Evolutionary conservation across 805 yeast species (phyloP).

Genomic region (Jamesozyma hellenica): DNA sequence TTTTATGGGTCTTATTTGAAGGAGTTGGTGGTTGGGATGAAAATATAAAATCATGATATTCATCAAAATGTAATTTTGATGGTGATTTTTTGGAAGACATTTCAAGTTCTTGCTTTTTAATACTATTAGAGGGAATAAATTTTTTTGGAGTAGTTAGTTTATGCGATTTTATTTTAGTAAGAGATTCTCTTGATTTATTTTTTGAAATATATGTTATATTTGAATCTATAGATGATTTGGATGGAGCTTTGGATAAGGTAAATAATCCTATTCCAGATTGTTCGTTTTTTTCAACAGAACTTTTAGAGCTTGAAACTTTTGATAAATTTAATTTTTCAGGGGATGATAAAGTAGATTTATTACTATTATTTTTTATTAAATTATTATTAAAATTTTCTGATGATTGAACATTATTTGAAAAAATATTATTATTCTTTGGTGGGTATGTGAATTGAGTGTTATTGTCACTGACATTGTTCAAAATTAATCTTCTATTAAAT

Average conservation of each 20-base stretch:
- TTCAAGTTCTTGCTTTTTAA: no score
- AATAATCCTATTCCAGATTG: neutral
- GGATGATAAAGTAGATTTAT: neutral
- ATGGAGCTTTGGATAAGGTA: neutral
- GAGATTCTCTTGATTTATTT: neutral
- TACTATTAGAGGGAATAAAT: no score
- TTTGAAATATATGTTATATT: neutral
- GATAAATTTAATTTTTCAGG: neutral
- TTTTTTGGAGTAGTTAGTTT: conserved; percentile 1
- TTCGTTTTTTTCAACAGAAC: neutral
- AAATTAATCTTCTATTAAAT: neutral
- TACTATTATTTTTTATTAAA: neutral
- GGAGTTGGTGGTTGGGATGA: conserved; percentile 8
- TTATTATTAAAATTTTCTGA: neutral
- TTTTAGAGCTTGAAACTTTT: neutral
- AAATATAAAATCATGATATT: no score
- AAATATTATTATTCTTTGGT: no score
- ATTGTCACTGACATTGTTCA: neutral
- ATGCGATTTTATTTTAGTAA: neutral
- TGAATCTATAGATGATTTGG: neutral
- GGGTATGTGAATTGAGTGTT: neutral
- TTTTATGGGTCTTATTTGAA: conserved; percentile 16
- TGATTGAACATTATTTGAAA: neutral
- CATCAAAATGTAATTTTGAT: no score
- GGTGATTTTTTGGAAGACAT: no score